Conservation (phyloP, 2,329 filamentous ascomycete genomes). For the Xylariaceae sp. region DNA sequence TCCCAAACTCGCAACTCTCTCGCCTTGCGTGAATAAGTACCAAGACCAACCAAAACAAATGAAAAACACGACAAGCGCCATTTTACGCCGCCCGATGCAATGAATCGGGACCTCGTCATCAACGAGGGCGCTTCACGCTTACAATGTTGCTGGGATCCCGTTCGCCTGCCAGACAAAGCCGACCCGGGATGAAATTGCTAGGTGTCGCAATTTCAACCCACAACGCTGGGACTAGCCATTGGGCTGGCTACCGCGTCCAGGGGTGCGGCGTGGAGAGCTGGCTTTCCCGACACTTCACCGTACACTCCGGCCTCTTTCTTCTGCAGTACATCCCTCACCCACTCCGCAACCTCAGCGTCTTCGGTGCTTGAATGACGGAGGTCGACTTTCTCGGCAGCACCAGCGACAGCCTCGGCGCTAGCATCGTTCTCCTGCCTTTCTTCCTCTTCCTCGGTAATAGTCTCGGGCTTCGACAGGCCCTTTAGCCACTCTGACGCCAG, state of each 20-base stretch:
- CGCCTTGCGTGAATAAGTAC: too few relatives aligned
- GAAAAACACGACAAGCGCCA: conserved; percentile 7
- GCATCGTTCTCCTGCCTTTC: conserved; percentile 30
- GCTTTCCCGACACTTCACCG: conserved; percentile 52
- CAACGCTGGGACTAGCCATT: conserved; percentile 34
- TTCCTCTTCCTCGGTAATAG: conserved; percentile 33
- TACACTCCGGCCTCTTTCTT: conserved; percentile 54
- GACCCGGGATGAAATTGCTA: too few relatives aligned
- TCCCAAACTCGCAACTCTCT: too few relatives aligned
- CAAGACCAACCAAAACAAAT: not conserved
- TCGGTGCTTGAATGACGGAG: conserved; percentile 45
- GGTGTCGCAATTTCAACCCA: conserved; percentile 12
- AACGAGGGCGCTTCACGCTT: conserved; percentile 8
- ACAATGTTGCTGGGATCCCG: conserved; percentile 8
- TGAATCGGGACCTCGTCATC: conserved; percentile 22
- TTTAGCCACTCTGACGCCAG: conserved; percentile 86
- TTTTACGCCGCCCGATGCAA: conserved; percentile 28
- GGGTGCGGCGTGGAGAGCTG: conserved; percentile 82
- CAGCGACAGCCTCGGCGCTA: conserved; percentile 36
- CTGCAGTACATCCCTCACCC: conserved; percentile 71
- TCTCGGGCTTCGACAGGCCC: conserved; percentile 64
- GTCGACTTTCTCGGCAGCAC: conserved; percentile 41
- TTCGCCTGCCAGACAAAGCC: not conserved
- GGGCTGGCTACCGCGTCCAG: conserved; percentile 64
- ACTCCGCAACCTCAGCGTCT: conserved; percentile 78